These are phyloP conservation scores for Emergomyces africanus DNA, from an alignment of 2,329 filamentous ascomycete species.

Conservation along the genomic window DNA sequence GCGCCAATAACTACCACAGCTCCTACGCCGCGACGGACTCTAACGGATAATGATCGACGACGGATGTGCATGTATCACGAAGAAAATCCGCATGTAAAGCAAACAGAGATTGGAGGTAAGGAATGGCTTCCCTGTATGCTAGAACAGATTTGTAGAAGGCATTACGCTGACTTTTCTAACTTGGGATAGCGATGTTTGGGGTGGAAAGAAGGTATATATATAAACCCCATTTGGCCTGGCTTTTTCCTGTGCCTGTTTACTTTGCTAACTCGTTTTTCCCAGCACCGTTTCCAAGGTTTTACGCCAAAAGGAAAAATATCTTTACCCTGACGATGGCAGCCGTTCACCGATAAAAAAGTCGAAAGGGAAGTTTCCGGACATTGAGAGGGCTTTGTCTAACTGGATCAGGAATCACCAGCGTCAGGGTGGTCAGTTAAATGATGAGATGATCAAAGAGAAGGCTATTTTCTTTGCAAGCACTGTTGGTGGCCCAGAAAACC, in stretches of 20 bases:
- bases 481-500: conserved; percentile 57
- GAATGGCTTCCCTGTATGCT: conserved; percentile 6
- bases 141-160: background rate
- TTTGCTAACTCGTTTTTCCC: conserved; percentile 12
- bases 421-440: conserved; percentile 59
- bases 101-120: conserved; percentile 87
- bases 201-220: conserved; percentile 81
- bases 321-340: conserved; percentile 66
- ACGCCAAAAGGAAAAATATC: conserved; percentile 86
- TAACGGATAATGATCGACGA: conserved; percentile 81
- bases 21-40: conserved; percentile 64
- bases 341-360: conserved; percentile 67
- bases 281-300: conserved; percentile 99
- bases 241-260: conserved; percentile 9
- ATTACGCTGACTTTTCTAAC: conserved; percentile 21
- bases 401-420: conserved; percentile 75
- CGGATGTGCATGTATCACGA: conserved; percentile 91
- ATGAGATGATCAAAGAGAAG: conserved; percentile 75
- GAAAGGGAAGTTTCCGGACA: conserved; percentile 79
- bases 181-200: conserved; percentile 60
- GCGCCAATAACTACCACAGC: conserved; percentile 21
- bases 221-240: conserved; percentile 4
- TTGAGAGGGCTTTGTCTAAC: conserved; percentile 78
- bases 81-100: conserved; percentile 79
- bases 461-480: conserved; percentile 67